Conservation (phyloP, 164 flowering plant genomes). For the Cinnamomum micranthum region DNA sequence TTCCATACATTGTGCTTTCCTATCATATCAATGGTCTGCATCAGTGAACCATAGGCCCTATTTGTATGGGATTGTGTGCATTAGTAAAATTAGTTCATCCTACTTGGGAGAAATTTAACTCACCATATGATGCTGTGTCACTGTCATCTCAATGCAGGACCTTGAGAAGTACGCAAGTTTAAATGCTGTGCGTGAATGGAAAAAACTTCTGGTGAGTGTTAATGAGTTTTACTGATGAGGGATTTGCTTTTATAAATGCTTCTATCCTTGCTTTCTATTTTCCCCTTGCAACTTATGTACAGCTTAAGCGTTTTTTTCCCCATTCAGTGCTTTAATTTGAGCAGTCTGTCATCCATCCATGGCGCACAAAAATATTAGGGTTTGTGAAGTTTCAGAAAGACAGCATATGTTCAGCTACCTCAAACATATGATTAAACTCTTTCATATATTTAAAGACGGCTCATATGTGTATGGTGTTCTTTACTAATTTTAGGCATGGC, state of each 20-base stretch:
- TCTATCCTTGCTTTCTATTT: background rate
- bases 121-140: background rate
- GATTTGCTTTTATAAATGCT: background rate
- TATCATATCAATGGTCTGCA: background rate
- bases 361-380: background rate
- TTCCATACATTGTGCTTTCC: background rate
- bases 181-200: slow-evolving; percentile 80
- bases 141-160: slow-evolving; percentile 44
- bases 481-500: background rate
- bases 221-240: background rate
- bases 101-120: slow-evolving; percentile 6
- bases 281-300: background rate
- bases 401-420: background rate
- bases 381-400: background rate
- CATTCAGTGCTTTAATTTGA: background rate
- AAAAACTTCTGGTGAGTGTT: slow-evolving; percentile 76
- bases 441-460: too few relatives aligned
- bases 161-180: slow-evolving; percentile 77
- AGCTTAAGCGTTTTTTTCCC: background rate
- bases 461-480: background rate
- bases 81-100: background rate
- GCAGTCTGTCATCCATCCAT: background rate
- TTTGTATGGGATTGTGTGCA: background rate
- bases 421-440: background rate
- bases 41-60: background rate